A percentile compares a stretch with the other conserved stretches of the same genome.
phyloP scores from a whole-genome alignment of 78 protist genomes.

The Dictyostelium discoideum region DNA sequence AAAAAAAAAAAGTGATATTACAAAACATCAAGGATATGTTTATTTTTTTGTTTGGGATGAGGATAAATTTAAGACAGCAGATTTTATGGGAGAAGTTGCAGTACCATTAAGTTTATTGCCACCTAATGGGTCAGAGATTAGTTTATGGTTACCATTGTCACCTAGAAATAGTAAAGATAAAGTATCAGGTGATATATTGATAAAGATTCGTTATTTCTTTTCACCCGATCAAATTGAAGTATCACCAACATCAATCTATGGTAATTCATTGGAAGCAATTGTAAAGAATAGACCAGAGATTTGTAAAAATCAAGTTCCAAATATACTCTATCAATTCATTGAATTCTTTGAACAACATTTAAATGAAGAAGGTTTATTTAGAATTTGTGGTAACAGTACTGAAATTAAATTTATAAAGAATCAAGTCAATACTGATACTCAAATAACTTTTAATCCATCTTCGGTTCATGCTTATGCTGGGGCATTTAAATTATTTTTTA shows the following conservation, averaged over 20 bases:
- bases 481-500: slow-evolving; percentile 55
- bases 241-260: slow-evolving; percentile 13
- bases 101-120: slow-evolving; percentile 24
- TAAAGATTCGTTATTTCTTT: slow-evolving; percentile 27
- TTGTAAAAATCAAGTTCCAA: slow-evolving; percentile 26
- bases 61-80: slow-evolving; percentile 64
- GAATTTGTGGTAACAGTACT: slow-evolving; percentile 28
- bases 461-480: slow-evolving; percentile 35
- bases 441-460: background rate
- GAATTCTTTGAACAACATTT: slow-evolving; percentile 46
- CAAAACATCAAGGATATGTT: slow-evolving; percentile 55
- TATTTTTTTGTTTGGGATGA: slow-evolving; percentile 63
- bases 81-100: slow-evolving; percentile 31
- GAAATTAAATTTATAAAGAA: slow-evolving; percentile 32
- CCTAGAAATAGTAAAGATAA: slow-evolving; percentile 44
- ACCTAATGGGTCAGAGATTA: slow-evolving; percentile 18
- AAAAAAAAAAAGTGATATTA: slow-evolving; percentile 6
- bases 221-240: background rate
- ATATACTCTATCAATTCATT: slow-evolving; percentile 1
- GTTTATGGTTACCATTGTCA: slow-evolving; percentile 24
- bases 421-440: background rate
- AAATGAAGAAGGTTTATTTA: slow-evolving; percentile 49
- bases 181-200: slow-evolving; percentile 35
- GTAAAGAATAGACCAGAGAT: slow-evolving; percentile 7
- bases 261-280: slow-evolving; percentile 11